Base-by-base conservation (phyloP, 805 yeast genomes). In the Kuraishia ogatae region DNA sequence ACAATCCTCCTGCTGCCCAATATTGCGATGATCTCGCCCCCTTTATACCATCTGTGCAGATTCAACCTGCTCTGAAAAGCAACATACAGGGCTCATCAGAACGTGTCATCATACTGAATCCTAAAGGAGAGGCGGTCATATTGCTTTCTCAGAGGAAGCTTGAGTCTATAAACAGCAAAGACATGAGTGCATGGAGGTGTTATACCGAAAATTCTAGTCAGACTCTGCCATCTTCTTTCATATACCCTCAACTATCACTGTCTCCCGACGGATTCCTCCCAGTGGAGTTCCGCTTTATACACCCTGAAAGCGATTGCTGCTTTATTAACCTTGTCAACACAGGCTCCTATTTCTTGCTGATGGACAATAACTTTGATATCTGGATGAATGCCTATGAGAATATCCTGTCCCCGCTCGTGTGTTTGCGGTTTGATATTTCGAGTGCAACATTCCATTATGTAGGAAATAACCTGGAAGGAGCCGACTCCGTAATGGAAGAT, bases 381-480 rank as follows among this genome's bases (percentile, higher is more conserved):
- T 53, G 55, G 55, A 43, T 50, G 13, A 53, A 53, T 19, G 39
- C 52, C 2, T 53, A 53, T 29, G 55, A 53, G 13, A 22, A 21
- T 23, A 15, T 26, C 20, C 39, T 49, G n/a, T 49, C 55, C 8
- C 55, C 55, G 5, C 15, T 53, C 26, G 55, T 53, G 20, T 19
- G 55, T 19, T 4, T 53, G 29, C 35, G n/a, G 19, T 53, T 29
- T 28, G 48, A 53, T 22, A 17, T 50, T 21, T 20, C 17, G 13
- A 19, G 10, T 11, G 8, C 20, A 22, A 19, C 39, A n/a, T 52
- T 46, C 26, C 20, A 15, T 1, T 20, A 28, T 29, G 29, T 8
- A 7, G 39, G n/a, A 19, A 20, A 15, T 8, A 48, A 20, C 2
- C 7, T 6, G 2, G 28, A 50, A 50, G 29, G 11, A 15, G 17